These are phyloP conservation scores for Colletotrichum liriopes DNA, from an alignment of 2,329 filamentous ascomycete species.

Conservation along the genomic window DNA sequence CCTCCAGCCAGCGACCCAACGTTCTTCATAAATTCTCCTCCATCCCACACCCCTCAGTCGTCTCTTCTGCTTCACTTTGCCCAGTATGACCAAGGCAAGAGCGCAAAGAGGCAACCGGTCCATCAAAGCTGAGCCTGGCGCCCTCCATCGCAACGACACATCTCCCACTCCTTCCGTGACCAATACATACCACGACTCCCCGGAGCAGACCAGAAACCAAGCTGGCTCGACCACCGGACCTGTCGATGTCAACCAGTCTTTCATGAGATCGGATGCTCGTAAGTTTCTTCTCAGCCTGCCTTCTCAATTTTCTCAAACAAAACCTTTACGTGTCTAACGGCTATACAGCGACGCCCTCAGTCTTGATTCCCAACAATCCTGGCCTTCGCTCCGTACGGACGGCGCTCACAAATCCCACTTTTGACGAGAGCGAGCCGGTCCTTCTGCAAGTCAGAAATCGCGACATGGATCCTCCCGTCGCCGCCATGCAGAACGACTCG, in stretches of 20 bases:
- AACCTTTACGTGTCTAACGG: background rate
- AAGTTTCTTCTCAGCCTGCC: conserved; percentile 44
- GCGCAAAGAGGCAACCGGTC: conserved; percentile 12
- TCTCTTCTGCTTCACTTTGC: conserved; percentile 14
- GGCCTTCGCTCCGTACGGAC: conserved; percentile 18
- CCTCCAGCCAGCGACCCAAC: background rate
- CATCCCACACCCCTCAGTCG: background rate
- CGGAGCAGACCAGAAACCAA: conserved; percentile 18
- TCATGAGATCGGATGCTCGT: conserved; percentile 58
- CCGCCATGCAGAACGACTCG: conserved; percentile 53
- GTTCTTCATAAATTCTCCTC: background rate
- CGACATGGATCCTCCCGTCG: conserved; percentile 44
- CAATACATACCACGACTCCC: conserved; percentile 22
- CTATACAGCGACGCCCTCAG: conserved; percentile 55
- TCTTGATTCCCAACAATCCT: conserved; percentile 44
- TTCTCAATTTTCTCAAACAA: background rate
- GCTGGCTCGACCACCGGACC: conserved; percentile 5
- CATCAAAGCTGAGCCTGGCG: conserved; percentile 38
- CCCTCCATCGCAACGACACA: background rate
- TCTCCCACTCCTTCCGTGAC: conserved; percentile 26
- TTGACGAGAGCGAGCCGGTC: conserved; percentile 54
- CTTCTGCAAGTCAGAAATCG: conserved; percentile 56
- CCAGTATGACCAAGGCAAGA: conserved; percentile 36
- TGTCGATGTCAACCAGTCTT: conserved; percentile 20
- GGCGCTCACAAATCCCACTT: conserved; percentile 31